Evolutionary conservation across 148 eudicot genomes (phyloP).

Genomic region (Cornus kousa): DNA sequence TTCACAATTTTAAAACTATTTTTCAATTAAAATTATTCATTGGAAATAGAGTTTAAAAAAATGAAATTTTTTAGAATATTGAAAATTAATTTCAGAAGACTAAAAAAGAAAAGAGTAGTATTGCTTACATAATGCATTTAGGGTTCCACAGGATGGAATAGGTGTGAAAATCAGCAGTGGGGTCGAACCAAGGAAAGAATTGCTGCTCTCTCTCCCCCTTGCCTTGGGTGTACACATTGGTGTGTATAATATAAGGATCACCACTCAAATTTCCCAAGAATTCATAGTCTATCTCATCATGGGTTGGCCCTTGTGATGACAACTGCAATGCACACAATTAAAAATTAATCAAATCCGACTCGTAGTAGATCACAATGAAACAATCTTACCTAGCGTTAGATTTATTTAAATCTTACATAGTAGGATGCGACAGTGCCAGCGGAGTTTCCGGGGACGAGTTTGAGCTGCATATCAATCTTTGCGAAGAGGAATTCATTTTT

Average conservation of each 20-base stretch:
- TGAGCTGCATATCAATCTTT: slow-evolving; percentile 21
- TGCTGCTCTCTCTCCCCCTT: slow-evolving; percentile 40
- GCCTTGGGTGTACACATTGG: slow-evolving; percentile 34
- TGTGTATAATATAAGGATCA: slow-evolving; percentile 32
- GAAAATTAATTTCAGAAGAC: no score
- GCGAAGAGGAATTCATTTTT: slow-evolving; percentile 14
- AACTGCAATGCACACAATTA: slow-evolving; percentile 14
- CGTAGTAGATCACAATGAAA: no score
- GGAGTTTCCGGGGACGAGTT: slow-evolving; percentile 27
- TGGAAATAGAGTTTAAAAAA: no score
- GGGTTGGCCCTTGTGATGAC: slow-evolving; percentile 33
- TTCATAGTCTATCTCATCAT: slow-evolving; percentile 44
- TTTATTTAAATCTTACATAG: slow-evolving; percentile 14
- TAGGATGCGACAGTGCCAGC: slow-evolving; percentile 35
- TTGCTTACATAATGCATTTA: slow-evolving; percentile 27
- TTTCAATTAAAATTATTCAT: no score
- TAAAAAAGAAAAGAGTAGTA: not conserved
- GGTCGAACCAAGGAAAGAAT: slow-evolving; percentile 37
- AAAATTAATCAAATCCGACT: not conserved
- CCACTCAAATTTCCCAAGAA: slow-evolving; percentile 36
- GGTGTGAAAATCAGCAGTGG: slow-evolving; percentile 31
- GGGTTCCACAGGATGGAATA: slow-evolving; percentile 34
- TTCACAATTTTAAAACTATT: no score
- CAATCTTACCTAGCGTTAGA: no score
- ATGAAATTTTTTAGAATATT: no score